Base-by-base conservation (phyloP, 805 yeast genomes). In the Scheffersomyces amazonensis region DNA sequence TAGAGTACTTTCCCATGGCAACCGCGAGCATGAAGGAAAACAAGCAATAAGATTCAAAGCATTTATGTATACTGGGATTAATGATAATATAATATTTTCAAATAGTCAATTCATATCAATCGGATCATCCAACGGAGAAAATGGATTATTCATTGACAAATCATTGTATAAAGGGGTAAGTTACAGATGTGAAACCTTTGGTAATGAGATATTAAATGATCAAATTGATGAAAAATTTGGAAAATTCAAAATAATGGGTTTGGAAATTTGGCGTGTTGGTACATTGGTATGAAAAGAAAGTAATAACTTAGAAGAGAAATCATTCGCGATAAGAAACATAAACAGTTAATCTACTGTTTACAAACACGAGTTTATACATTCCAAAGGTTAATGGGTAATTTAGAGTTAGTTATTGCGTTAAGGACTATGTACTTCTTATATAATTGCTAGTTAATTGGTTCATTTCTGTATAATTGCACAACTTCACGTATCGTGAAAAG, bases 81-180 rank as follows among this genome's bases (percentile, higher is more conserved):
- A 93, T 58, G 96, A 88, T 54, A 90, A 81, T 59, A 75, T 87
- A 31, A 80, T 91, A 13, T 87, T 86, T 56, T 87, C 96, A 39
- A 85, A 89, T 31, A 78, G 80, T 43, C 71, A 77, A 18, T 88
- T 80, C 52, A 66, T 93, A 22, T 82, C 96, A 16, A 73, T 93
- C 49, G 99, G 98, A 1, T 91, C 95, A 0, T 95, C 96, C 1
- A 83, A 83, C 49, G 97, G 97, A 2, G 87, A 86, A 52, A 89
- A 88, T 60, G 98, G 97, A 0, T 66, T 93, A 12, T 91, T 95
- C 88, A 68, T 89, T 11, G 96, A 87, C 54, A 81, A 79, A 38
- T 78, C 81, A 31, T 69, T 91, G 30, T 66, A 75, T 39, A 73
- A 73, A 37, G 99, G 98, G 2, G 90, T 88, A 0, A 80, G 90